These are phyloP conservation scores for Neostapfia colusana DNA, from an alignment of 176 grass and related monocot species.

Conservation along the genomic window DNA sequence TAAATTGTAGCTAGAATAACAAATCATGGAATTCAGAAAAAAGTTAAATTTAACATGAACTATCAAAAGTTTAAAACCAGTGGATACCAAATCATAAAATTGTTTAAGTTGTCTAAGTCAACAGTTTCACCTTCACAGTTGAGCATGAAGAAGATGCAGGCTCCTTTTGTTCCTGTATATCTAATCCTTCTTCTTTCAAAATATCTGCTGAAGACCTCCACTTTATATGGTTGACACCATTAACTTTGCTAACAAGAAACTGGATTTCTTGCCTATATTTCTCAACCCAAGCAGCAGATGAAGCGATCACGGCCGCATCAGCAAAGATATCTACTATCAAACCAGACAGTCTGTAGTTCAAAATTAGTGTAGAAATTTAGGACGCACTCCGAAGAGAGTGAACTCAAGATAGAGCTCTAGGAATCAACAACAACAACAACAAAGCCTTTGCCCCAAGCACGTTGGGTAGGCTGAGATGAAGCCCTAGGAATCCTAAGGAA, in stretches of 20 bases:
- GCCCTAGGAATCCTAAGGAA: not conserved
- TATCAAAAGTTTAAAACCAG: slow-evolving; percentile 10
- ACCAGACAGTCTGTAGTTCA: slow-evolving; percentile 81
- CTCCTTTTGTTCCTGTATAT: slow-evolving; percentile 58
- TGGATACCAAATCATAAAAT: not conserved
- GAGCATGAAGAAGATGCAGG: slow-evolving; percentile 42
- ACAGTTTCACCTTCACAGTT: slow-evolving; percentile 62
- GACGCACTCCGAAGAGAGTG: not conserved
- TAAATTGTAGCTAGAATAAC: not conserved
- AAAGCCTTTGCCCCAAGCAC: no score
- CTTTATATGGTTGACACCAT: slow-evolving; percentile 76
- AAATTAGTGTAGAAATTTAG: slow-evolving; percentile 16
- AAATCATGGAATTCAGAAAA: slow-evolving; percentile 3
- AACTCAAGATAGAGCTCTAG: not conserved
- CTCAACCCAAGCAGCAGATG: slow-evolving; percentile 99
- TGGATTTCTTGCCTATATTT: slow-evolving; percentile 92
- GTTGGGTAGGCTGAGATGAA: no score
- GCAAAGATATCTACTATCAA: slow-evolving; percentile 91
- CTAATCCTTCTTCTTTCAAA: slow-evolving; percentile 92
- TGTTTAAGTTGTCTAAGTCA: slow-evolving; percentile 20
- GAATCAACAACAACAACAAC: no score
- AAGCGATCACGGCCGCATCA: slow-evolving; percentile 82
- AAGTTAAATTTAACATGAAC: not conserved
- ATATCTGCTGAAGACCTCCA: slow-evolving; percentile 88
- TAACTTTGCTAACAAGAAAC: slow-evolving; percentile 63